Conservation (phyloP, 202 grass and related monocot genomes). For the Panicum virgatum region DNA sequence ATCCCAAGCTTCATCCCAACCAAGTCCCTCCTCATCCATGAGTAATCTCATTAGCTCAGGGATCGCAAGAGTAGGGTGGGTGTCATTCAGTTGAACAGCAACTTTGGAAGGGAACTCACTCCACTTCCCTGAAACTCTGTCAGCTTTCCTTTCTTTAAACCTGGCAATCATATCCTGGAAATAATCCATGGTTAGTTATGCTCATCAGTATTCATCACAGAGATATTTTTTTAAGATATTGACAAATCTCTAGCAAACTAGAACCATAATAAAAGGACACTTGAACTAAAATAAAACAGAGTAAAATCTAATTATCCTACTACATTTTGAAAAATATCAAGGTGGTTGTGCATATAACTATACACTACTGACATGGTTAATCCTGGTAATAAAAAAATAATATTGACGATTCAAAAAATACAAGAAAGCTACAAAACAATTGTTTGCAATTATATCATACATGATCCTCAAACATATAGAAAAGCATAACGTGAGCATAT, state of each 20-base stretch:
- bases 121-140: conserved; percentile 66
- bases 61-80: conserved; percentile 95
- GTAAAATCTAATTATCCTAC: not conserved
- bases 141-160: conserved; percentile 90
- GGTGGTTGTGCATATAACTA: not conserved
- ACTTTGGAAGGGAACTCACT: conserved; percentile 86
- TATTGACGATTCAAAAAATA: not conserved
- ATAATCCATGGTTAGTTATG: conserved; percentile 29
- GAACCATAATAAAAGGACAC: conserved; percentile 10
- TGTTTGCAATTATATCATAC: conserved; percentile 4
- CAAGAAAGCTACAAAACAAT: not conserved
- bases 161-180: conserved; percentile 96
- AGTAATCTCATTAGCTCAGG: conserved; percentile 96
- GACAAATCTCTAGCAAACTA: conserved; percentile 5
- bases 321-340: not conserved
- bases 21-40: conserved; percentile 92
- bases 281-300: not conserved
- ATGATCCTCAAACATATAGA: conserved; percentile 19
- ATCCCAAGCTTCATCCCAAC: conserved; percentile 95
- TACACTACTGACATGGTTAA: not conserved
- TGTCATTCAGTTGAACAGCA: conserved; percentile 98
- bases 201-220: conserved; percentile 13
- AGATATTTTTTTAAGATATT: conserved; percentile 11
- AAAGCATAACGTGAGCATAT: not conserved
- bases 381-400: not conserved